phyloP scores from a whole-genome alignment of 2,329 filamentous ascomycete genomes.

The Apiospora rasikravindrae region DNA sequence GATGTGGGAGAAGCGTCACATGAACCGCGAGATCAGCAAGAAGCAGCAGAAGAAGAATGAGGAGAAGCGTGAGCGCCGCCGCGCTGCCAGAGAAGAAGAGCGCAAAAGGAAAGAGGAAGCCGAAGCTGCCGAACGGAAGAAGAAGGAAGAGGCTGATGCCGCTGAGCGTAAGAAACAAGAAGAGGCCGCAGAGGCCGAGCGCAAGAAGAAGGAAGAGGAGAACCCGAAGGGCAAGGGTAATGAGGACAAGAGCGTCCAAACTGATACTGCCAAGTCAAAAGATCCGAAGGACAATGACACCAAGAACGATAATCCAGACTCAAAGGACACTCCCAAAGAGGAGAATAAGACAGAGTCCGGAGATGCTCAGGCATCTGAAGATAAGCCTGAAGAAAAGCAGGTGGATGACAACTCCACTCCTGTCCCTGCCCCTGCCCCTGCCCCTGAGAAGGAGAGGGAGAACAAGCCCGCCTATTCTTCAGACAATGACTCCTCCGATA shows the following conservation, averaged over 20 bases:
- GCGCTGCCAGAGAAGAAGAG: slow-evolving; percentile 43
- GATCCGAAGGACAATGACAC: slow-evolving; percentile 28
- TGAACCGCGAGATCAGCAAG: slow-evolving; percentile 42
- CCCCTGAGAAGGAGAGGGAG: slow-evolving; percentile 24
- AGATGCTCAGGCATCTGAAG: slow-evolving; percentile 18
- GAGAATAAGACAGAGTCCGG: slow-evolving; percentile 19
- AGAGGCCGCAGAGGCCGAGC: slow-evolving; percentile 38
- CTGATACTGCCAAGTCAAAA: neutral
- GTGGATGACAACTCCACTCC: slow-evolving; percentile 26
- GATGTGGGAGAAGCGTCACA: slow-evolving; percentile 55
- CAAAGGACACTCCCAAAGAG: slow-evolving; percentile 13
- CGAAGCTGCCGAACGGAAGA: slow-evolving; percentile 31
- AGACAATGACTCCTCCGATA: slow-evolving; percentile 62
- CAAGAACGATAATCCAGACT: slow-evolving; percentile 33
- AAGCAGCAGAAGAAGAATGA: slow-evolving; percentile 47
- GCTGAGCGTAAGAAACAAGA: slow-evolving; percentile 42
- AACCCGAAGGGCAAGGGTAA: slow-evolving; percentile 37
- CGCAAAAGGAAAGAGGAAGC: slow-evolving; percentile 47
- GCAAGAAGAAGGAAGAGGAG: slow-evolving; percentile 34
- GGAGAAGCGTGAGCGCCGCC: slow-evolving; percentile 42
- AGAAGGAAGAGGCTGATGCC: slow-evolving; percentile 40
- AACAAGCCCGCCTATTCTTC: slow-evolving; percentile 45
- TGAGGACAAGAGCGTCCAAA: slow-evolving; percentile 27
- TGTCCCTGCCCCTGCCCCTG: slow-evolving; percentile 28
- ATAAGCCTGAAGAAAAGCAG: slow-evolving; percentile 23